Evolutionary conservation across 441 rosid genomes (phyloP), one percentile per base, ranked within the genome.

Genomic region (Erodium texanum): DNA sequence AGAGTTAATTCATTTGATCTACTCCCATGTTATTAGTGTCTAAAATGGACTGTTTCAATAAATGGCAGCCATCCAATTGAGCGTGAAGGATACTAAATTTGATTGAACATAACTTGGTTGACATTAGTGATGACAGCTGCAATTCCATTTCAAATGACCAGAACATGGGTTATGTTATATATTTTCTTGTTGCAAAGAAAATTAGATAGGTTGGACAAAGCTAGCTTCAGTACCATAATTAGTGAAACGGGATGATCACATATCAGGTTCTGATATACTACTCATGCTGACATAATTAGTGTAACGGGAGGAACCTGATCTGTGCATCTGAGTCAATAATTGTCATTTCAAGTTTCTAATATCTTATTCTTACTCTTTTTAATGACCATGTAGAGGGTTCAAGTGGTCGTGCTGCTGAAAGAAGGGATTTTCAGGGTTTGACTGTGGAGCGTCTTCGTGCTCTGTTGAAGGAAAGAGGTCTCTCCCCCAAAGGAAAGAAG

Each of bases 401-500:
- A 5, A 84, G 77, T 71, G 82, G 82, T 77, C 82, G 79, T 54
- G 14, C 83, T 64, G 75, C 78, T 48, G 95, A 89, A 23, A 59
- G 63, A 63, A 88, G 68, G 78, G 92, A 88, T 65, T 81, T 81
- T 59, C 88, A 85, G 71, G 85, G 86, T 73, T 81, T 88, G 75
- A 94, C 96, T 0, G 96, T 91, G 8, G 97, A 94, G 78, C 86
- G 82, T 79, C 99, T 94, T 4, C 96, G 99, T 3, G 87, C 85
- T 6, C 91, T 88, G 70, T 87, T 94, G 54, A 94, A 84, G 79
- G 96, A 88, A 76, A 81, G 70, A 66, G 90, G 93, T 58, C 93
- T 94, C 76, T 83, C 97, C 70, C 70, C 78, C 19, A 91, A 76
- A 80, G 97, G 99, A 71, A 94, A 83, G 81, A 94, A 94, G 93